Evolutionary conservation across 2,329 filamentous ascomycete species (phyloP), one percentile per base, ranked within the genome.

Genomic region (Aspergillus quadricinctus): DNA sequence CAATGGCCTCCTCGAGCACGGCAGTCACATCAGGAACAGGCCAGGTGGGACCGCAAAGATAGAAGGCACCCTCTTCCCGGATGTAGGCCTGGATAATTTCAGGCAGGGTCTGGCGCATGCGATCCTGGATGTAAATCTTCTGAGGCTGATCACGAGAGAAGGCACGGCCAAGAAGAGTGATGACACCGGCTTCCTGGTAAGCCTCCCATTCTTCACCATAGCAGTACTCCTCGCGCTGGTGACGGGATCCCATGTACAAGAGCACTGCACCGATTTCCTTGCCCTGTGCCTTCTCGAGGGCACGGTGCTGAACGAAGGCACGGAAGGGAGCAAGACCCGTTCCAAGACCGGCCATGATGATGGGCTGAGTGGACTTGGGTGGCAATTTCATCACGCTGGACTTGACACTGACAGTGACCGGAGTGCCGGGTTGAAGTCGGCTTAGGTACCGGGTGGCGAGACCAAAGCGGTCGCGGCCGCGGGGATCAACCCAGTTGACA

Each of bases 171-270:
- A 99, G 85, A 45, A 96, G 83, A 0, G 94, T 99, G 72, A 99
- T 92, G 66, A 99, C 90, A 52, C 94, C 94, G 0, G 94, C 92
- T 58, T 92, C 93, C 70, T 94, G 85, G 77, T 99, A 99, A 0
- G 94, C 94, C 76, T 99, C 94, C 94, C 94, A 99, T 76, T 99
- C 94, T 76, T 99, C 94, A 60, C 94, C 94, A 71, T 97, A 99
- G 58, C 97, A 87, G 77, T 99, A 99, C 78, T 99, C 94, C 78
- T 99, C 94, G 63, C 92, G 90, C 80, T 97, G 92, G 82, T 97
- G 92, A 53, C 94, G 92, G 19, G 92, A 93, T 61, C 94, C 94
- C 80, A 99, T 93, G 82, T 97, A 99, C 58, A 99, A 80, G 53
- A 99, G 84, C 60, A 97, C 94, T 46, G 91, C 81, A 53, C 94